phyloP scores from a whole-genome alignment of 2,329 filamentous ascomycete species.

The Blumeriella jaapii region DNA sequence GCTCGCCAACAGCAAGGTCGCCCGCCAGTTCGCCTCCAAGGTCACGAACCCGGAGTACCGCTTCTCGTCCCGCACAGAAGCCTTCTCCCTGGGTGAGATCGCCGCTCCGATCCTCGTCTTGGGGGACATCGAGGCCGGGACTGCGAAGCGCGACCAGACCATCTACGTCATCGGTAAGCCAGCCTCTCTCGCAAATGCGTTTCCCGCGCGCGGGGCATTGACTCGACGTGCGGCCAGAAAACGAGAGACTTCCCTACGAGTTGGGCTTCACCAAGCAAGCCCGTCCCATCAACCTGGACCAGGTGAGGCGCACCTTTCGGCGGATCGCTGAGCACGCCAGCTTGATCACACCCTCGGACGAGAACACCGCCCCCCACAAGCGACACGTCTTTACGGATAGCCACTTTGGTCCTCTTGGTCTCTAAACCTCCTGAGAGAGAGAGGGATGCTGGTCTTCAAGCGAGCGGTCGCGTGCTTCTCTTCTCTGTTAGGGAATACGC shows the following conservation, averaged over 20 bases:
- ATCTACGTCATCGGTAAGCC: constrained; percentile 36
- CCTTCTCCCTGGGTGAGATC: constrained; percentile 39
- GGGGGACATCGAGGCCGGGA: constrained; percentile 32
- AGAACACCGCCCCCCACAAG: too few species aligned
- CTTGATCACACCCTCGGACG: constrained; percentile 7
- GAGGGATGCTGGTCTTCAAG: too few species aligned
- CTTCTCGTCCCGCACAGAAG: constrained; percentile 32
- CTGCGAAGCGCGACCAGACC: constrained; percentile 31
- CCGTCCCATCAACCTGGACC: constrained; percentile 2
- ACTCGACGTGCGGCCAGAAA: constrained; percentile 25
- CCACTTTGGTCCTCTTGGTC: too few species aligned
- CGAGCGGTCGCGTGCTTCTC: too few species aligned
- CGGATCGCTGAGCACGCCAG: constrained; percentile 8
- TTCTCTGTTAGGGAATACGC: too few species aligned
- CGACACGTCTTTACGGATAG: too few species aligned
- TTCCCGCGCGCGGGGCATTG: too few species aligned
- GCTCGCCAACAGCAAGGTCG: constrained; percentile 36
- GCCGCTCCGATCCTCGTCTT: constrained; percentile 39
- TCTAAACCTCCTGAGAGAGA: too few species aligned
- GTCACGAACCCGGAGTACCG: constrained; percentile 38
- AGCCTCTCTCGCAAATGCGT: not conserved
- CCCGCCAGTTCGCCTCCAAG: constrained; percentile 33
- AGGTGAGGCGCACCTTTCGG: constrained; percentile 6
- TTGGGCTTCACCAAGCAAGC: constrained; percentile 30
- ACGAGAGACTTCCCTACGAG: constrained; percentile 31